A percentile compares a stretch with the other conserved stretches of the same genome.
Conservation (phyloP, 148 eudicot genomes). For the Camellia lanceoleosa region DNA sequence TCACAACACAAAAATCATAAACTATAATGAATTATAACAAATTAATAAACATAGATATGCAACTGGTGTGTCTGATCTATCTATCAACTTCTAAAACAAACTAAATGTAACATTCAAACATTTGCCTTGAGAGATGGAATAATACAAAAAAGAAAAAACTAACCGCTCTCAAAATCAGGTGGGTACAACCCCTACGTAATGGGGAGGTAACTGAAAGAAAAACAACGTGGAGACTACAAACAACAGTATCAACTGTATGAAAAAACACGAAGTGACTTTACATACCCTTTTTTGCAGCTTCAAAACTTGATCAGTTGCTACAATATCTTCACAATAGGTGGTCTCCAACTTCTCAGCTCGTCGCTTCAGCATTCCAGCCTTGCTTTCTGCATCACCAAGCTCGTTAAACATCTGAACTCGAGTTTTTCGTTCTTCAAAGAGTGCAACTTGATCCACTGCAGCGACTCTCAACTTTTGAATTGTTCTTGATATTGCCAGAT, state of each 20-base stretch:
- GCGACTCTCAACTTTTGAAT: conserved; percentile 31
- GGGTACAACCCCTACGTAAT: conserved; percentile 55
- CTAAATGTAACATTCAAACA: conserved; percentile 8
- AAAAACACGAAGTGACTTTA: conserved; percentile 35
- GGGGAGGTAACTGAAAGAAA: conserved; percentile 37
- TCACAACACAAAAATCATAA: neutral
- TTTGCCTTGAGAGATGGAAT: conserved; percentile 7
- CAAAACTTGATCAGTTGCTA: conserved; percentile 32
- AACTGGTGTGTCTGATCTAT: neutral
- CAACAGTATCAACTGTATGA: conserved; percentile 54
- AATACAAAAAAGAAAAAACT: neutral
- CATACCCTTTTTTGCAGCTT: conserved; percentile 50
- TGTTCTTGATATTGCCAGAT: conserved; percentile 44
- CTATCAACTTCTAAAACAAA: neutral
- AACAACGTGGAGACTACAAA: conserved; percentile 36
- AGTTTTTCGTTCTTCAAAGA: conserved; percentile 35
- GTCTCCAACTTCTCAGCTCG: conserved; percentile 35
- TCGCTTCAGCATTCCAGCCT: conserved; percentile 28
- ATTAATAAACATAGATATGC: too few species aligned
- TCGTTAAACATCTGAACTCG: conserved; percentile 24
- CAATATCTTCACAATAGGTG: conserved; percentile 15
- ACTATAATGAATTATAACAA: too few species aligned
- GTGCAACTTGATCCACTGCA: conserved; percentile 31
- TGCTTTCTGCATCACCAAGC: conserved; percentile 29
- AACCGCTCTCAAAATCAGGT: conserved; percentile 42